These are phyloP conservation scores for Aspergillus thermomutatus DNA, from an alignment of 2,329 filamentous ascomycete species.

Conservation along the genomic window DNA sequence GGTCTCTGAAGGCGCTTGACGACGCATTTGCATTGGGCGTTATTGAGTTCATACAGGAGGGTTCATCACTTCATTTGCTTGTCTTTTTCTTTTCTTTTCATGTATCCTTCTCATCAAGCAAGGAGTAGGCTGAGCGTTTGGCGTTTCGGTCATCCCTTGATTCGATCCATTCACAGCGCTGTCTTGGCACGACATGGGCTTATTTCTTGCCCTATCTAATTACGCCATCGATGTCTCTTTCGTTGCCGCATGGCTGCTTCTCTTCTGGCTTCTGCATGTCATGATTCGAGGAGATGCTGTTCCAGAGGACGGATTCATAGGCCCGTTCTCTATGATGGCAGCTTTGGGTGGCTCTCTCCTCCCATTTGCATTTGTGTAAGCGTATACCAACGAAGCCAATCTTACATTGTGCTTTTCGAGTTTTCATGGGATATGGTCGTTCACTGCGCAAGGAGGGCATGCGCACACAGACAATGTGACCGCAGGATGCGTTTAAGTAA, in stretches of 20 bases:
- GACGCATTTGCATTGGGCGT: slow-evolving; percentile 26
- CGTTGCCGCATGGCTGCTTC: neutral
- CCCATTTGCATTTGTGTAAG: neutral
- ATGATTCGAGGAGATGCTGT: neutral
- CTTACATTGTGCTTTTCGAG: neutral
- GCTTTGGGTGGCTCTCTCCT: neutral
- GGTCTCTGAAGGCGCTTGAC: slow-evolving; percentile 6
- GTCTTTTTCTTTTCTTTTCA: slow-evolving; percentile 3
- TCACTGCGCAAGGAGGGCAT: too few relatives aligned
- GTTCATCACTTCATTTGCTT: slow-evolving; percentile 7
- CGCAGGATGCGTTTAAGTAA: neutral
- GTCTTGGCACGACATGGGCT: neutral
- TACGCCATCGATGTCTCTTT: neutral
- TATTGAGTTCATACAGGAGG: slow-evolving; percentile 11
- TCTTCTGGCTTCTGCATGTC: too few relatives aligned
- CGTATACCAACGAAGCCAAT: neutral
- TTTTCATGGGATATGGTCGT: neutral
- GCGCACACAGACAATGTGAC: neutral
- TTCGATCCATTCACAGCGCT: neutral
- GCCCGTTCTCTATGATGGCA: neutral
- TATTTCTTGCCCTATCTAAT: neutral
- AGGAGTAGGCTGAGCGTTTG: slow-evolving; percentile 21
- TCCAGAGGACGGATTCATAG: neutral
- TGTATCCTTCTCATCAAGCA: slow-evolving; percentile 19
- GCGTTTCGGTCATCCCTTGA: slow-evolving; percentile 14